A percentile compares a stretch with the other conserved stretches of the same genome.
phyloP scores from a whole-genome alignment of 129 eudicot genomes.

The Tagetes erecta region DNA sequence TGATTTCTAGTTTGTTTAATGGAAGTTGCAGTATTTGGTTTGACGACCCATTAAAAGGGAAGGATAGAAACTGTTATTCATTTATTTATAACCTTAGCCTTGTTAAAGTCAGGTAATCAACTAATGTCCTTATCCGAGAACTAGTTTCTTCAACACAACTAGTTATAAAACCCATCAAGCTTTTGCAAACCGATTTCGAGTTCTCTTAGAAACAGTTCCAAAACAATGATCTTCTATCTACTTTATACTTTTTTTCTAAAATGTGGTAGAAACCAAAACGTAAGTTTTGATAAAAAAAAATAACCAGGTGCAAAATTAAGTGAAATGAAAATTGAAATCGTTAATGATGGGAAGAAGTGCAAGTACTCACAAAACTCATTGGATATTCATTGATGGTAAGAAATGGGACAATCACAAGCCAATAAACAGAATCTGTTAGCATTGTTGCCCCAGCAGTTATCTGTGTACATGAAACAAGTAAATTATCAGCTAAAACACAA shows the following conservation, averaged over 20 bases:
- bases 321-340: neutral
- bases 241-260: neutral
- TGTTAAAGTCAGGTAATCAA: neutral
- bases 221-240: constrained; percentile 1
- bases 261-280: neutral
- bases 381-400: constrained; percentile 57
- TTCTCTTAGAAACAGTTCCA: neutral
- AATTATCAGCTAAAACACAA: constrained; percentile 17
- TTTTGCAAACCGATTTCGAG: neutral
- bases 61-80: neutral
- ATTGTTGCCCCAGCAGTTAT: constrained; percentile 80
- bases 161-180: neutral
- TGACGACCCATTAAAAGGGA: neutral
- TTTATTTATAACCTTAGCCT: neutral
- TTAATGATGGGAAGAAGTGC: constrained; percentile 14
- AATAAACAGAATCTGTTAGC: constrained; percentile 79
- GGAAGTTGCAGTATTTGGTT: neutral
- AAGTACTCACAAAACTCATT: constrained; percentile 58
- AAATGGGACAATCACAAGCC: constrained; percentile 76
- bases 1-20: neutral
- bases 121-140: neutral
- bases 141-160: neutral
- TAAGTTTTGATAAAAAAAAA: neutral
- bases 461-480: constrained; percentile 48
- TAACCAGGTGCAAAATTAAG: neutral